A percentile compares a stretch with the other conserved stretches of the same genome.
phyloP scores from a whole-genome alignment of 768 basidiomycete species.

The Leccinum rimulosum region DNA sequence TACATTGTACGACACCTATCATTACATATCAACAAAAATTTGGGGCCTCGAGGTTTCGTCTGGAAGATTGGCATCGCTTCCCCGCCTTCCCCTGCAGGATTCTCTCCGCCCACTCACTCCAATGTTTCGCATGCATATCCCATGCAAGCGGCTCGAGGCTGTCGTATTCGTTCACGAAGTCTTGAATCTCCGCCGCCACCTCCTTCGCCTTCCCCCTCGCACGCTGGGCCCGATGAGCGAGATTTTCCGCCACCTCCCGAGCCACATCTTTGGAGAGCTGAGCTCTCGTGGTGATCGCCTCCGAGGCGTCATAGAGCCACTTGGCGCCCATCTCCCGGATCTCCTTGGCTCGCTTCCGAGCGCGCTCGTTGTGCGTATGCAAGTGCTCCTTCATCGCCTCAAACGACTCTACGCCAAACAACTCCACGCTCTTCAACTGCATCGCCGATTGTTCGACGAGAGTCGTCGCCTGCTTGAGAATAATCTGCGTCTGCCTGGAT shows the following conservation, averaged over 20 bases:
- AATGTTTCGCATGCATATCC: constrained; percentile 17
- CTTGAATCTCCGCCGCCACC: constrained; percentile 37
- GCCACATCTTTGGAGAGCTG: constrained; percentile 43
- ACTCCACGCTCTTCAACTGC: constrained; percentile 27
- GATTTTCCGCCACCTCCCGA: constrained; percentile 36
- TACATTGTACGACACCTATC: constrained; percentile 20
- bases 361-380: constrained; percentile 48
- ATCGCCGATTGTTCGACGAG: constrained; percentile 45
- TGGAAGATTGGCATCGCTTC: constrained; percentile 13
- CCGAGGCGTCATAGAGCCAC: constrained; percentile 42
- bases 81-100: constrained; percentile 8
- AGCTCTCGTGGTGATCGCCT: constrained; percentile 41
- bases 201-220: constrained; percentile 47
- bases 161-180: constrained; percentile 22
- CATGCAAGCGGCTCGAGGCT: constrained; percentile 16
- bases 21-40: constrained; percentile 12
- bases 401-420: constrained; percentile 40
- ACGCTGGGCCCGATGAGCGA: constrained; percentile 37
- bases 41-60: constrained; percentile 10
- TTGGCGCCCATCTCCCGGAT: constrained; percentile 48
- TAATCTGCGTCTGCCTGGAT: constrained; percentile 39
- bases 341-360: constrained; percentile 52
- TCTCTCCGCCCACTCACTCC: constrained; percentile 19
- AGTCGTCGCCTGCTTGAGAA: constrained; percentile 33
- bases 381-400: constrained; percentile 39